Conservation (phyloP, 2,329 filamentous ascomycete species). For the Didymella exigua region DNA sequence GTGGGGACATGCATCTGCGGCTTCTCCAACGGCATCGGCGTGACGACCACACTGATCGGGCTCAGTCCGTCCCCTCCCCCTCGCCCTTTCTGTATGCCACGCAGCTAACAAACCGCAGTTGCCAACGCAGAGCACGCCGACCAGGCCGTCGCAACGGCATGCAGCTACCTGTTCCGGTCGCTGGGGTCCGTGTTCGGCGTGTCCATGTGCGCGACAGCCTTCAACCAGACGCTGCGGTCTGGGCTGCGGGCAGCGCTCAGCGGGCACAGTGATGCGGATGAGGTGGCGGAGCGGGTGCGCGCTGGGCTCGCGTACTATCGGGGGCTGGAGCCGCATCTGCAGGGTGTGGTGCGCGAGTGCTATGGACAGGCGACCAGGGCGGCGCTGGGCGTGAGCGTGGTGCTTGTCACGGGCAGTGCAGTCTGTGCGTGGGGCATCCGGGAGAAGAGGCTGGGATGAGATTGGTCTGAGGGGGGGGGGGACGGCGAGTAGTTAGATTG, state of each 20-base stretch:
- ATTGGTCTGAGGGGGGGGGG: too few species aligned
- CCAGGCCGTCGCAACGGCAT: constrained; percentile 76
- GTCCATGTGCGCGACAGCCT: constrained; percentile 71
- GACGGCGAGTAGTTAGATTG: too few species aligned
- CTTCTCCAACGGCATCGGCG: constrained; percentile 64
- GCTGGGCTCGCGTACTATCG: constrained; percentile 73
- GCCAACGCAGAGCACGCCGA: constrained; percentile 71
- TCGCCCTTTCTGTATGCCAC: not conserved
- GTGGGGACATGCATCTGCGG: constrained; percentile 61
- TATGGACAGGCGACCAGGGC: constrained; percentile 65
- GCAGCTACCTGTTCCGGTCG: constrained; percentile 80
- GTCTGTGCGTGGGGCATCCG: constrained; percentile 53
- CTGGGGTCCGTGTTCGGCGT: constrained; percentile 70
- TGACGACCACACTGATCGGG: constrained; percentile 74
- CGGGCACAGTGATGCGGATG: constrained; percentile 63
- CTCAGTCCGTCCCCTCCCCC: constrained; percentile 54
- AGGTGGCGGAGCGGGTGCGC: constrained; percentile 72
- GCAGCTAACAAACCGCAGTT: constrained; percentile 50
- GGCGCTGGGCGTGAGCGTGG: constrained; percentile 58
- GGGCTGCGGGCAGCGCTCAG: constrained; percentile 61
- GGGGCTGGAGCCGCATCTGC: constrained; percentile 65
- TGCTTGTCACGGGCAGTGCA: constrained; percentile 57
- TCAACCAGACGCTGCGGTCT: constrained; percentile 70
- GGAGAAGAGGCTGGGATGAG: constrained; percentile 49
- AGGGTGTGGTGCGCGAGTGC: constrained; percentile 66